Percentiles rank a stretch among this genome's conserved stretches.
Evolutionary conservation across 2,329 filamentous ascomycete genomes (phyloP).

Genomic region (Dactylellina leptospora): DNA sequence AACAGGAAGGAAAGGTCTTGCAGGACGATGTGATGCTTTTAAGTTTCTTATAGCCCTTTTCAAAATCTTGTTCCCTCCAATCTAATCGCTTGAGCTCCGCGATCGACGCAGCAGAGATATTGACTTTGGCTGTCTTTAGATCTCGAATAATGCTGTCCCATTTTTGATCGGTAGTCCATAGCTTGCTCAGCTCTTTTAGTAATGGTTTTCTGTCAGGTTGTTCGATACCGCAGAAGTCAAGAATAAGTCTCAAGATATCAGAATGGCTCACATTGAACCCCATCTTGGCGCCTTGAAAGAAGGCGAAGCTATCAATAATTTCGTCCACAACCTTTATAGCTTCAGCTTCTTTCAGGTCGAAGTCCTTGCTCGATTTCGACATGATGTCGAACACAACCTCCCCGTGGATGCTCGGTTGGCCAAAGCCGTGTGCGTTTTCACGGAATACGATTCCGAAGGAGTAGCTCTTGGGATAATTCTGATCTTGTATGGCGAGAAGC

Average conservation of each 20-base stretch:
- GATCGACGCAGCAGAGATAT: slow-evolving; percentile 85
- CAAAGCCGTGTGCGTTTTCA: slow-evolving; percentile 74
- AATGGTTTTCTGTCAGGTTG: slow-evolving; percentile 18
- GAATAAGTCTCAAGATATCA: slow-evolving; percentile 69
- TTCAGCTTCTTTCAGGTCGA: slow-evolving; percentile 90
- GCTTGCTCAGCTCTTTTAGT: slow-evolving; percentile 36
- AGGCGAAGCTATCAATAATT: slow-evolving; percentile 81
- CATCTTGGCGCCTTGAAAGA: slow-evolving; percentile 75
- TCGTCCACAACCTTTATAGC: slow-evolving; percentile 94
- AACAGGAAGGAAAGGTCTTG: slow-evolving; percentile 35
- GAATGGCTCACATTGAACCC: slow-evolving; percentile 92
- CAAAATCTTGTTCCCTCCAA: slow-evolving; percentile 78
- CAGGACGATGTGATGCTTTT: slow-evolving; percentile 63
- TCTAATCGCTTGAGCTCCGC: slow-evolving; percentile 92
- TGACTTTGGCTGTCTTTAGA: slow-evolving; percentile 80
- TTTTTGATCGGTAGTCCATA: slow-evolving; percentile 64
- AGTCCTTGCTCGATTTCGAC: slow-evolving; percentile 80
- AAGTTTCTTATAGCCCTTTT: slow-evolving; percentile 75
- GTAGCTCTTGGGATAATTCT: slow-evolving; percentile 77
- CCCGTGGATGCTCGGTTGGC: slow-evolving; percentile 81
- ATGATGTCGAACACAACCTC: slow-evolving; percentile 97
- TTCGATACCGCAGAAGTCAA: slow-evolving; percentile 46
- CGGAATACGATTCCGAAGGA: slow-evolving; percentile 84
- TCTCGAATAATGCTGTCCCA: slow-evolving; percentile 62
- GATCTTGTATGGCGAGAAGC: slow-evolving; percentile 76